These are phyloP conservation scores for Vitis hybrid DNA, from an alignment of 177 flowering plant species.

Conservation along the genomic window DNA sequence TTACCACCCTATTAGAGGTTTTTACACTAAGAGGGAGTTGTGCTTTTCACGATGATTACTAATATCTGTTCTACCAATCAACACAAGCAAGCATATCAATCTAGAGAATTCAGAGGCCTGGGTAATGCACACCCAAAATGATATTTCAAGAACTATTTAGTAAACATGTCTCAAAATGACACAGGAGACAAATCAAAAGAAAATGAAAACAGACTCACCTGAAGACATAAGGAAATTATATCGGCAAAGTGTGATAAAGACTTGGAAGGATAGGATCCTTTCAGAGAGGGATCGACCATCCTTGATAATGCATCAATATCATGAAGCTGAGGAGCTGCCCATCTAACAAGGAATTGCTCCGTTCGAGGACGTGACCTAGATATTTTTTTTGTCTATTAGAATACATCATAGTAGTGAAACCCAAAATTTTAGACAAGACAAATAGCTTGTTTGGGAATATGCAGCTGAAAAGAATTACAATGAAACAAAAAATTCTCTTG, in stretches of 20 bases:
- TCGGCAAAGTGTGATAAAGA: slow-evolving; percentile 76
- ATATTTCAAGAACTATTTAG: too few species aligned
- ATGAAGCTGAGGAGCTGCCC: slow-evolving; percentile 72
- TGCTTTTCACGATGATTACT: not conserved
- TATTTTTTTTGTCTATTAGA: not conserved
- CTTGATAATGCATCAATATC: slow-evolving; percentile 71
- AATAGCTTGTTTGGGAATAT: not conserved
- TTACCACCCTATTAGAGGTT: not conserved
- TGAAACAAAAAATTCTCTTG: not conserved
- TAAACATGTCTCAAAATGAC: not conserved
- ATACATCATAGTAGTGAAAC: not conserved
- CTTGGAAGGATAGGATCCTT: slow-evolving; percentile 54
- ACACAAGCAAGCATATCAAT: not conserved
- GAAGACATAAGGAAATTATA: slow-evolving; percentile 63
- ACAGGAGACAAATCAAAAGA: not conserved
- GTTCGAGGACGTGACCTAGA: slow-evolving; percentile 52
- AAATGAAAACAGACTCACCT: slow-evolving; percentile 29
- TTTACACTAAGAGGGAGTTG: not conserved
- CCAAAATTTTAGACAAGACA: not conserved
- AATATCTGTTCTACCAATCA: not conserved
- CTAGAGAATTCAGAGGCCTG: not conserved
- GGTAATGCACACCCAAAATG: too few species aligned
- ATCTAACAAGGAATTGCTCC: slow-evolving; percentile 63
- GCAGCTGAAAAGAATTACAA: not conserved
- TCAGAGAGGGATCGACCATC: slow-evolving; percentile 70